Evolutionary conservation across 768 basidiomycete species (phyloP).

Genomic region (Scleroderma bovista): DNA sequence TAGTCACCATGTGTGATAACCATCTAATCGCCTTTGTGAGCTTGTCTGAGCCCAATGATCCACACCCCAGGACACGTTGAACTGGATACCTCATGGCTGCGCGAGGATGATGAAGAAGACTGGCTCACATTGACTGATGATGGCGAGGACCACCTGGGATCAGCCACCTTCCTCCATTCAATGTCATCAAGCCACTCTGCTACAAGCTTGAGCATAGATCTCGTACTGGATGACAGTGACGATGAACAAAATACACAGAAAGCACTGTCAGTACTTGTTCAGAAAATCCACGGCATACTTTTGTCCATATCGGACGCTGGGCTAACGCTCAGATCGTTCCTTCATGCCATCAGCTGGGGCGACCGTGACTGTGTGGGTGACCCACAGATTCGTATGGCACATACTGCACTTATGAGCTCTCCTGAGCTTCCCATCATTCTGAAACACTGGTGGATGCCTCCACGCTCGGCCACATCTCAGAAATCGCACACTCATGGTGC

Average conservation of each 20-base stretch:
- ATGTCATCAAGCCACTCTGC: too few species aligned
- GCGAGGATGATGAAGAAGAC: not conserved
- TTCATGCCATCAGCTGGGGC: constrained; percentile 11
- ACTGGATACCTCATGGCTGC: not conserved
- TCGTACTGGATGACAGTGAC: not conserved
- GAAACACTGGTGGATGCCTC: constrained; percentile 24
- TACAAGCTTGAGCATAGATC: too few species aligned
- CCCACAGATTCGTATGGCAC: constrained; percentile 3
- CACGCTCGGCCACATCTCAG: constrained; percentile 7
- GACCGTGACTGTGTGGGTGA: constrained; percentile 8
- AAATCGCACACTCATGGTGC: constrained; percentile 16
- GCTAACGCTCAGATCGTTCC: not conserved
- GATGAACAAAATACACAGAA: not conserved
- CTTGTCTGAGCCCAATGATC: not conserved
- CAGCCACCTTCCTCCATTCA: too few species aligned
- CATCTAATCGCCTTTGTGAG: not conserved
- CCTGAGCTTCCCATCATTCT: constrained; percentile 17
- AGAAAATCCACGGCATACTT: not conserved
- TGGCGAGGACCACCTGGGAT: too few species aligned
- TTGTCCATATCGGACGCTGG: not conserved
- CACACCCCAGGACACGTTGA: not conserved
- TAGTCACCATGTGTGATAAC: not conserved
- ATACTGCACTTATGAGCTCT: constrained; percentile 14
- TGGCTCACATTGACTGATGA: not conserved
- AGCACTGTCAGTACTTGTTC: not conserved